Evolutionary conservation across 2,329 filamentous ascomycete species (phyloP), one percentile per base, ranked within the genome.

Genomic region (Furcasterigmium furcatum): DNA sequence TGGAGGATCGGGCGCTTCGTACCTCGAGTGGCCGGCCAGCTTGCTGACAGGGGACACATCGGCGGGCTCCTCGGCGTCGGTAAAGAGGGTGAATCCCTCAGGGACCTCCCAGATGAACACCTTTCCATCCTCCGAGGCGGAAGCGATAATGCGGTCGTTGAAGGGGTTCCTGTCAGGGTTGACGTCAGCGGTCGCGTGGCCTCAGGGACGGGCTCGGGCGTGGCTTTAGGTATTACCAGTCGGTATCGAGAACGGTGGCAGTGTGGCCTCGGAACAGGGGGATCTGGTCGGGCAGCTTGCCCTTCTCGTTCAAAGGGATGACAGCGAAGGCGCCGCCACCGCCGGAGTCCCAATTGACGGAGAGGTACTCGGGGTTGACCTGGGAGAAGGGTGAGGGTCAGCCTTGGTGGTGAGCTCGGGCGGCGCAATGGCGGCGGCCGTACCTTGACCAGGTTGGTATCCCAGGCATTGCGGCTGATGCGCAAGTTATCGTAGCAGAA

Each of bases 391-490:
- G 44, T 14, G n/a, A 12, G 22, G 18, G 49, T 55, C 43, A 58
- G 55, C 44, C 25, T n/a, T n/a, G n/a, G n/a, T 35, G 18, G 18
- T 12, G 5, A 14, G 9, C 32, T 13, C 20, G 29, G 9, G 29
- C 13, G 5, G 6, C 32, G 13, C 18, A 24, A 4, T n/a, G 20
- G 12, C 36, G 16, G 14, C 14, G 38, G 18, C 44, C 77, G 66
- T 68, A 95, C 91, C 86, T 97, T 97, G 73, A 97, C 81, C 63
- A 99, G 76, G 74, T 99, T 99, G 61, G 91, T 96, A 70, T 99
- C 94, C 94, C 94, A 99, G 46, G 94, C 94, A 84, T 99, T 99
- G 71, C 87, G 89, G 63, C 91, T 96, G 70, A 99, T 90, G 66
- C 90, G 89, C 57, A 99, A 76, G 70, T 97, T 97, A 71, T 99